Evolutionary conservation across 345 rosid genomes (phyloP).

Genomic region (Hevea brasiliensis): DNA sequence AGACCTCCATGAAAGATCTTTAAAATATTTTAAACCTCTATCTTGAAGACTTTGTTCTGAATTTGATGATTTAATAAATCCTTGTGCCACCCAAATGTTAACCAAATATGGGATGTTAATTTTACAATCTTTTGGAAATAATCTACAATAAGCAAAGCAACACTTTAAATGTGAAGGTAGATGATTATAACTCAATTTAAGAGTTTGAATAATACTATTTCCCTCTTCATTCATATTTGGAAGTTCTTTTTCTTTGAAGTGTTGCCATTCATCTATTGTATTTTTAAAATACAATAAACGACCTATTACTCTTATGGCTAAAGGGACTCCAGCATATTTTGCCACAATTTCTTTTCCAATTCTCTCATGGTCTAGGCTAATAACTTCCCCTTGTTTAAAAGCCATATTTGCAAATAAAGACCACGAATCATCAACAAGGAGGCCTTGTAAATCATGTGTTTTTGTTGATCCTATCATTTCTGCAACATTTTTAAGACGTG

Average conservation of each 20-base stretch:
- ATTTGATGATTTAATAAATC: constrained; percentile 4
- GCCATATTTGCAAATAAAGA: background rate
- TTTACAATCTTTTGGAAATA: constrained; percentile 31
- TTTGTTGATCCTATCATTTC: background rate
- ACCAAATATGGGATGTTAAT: constrained; percentile 18
- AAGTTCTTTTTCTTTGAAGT: background rate
- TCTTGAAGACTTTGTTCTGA: background rate
- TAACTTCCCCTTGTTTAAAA: background rate
- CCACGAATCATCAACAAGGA: background rate
- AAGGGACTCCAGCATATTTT: too few relatives aligned
- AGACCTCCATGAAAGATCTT: background rate
- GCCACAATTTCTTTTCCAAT: too few relatives aligned
- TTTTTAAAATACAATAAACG: too few relatives aligned
- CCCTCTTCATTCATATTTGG: background rate
- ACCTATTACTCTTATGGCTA: too few relatives aligned
- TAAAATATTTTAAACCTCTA: background rate
- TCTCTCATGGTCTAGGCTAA: too few relatives aligned
- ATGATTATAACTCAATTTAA: constrained; percentile 17
- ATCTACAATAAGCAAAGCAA: constrained; percentile 41
- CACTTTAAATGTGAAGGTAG: constrained; percentile 37
- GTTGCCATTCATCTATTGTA: too few relatives aligned
- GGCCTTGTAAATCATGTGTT: background rate
- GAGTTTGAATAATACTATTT: constrained; percentile 11
- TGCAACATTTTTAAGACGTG: background rate
- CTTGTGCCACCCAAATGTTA: constrained; percentile 30